These are phyloP conservation scores for Botrytis tulipae DNA, from an alignment of 2,329 filamentous ascomycete genomes.

Conservation along the genomic window DNA sequence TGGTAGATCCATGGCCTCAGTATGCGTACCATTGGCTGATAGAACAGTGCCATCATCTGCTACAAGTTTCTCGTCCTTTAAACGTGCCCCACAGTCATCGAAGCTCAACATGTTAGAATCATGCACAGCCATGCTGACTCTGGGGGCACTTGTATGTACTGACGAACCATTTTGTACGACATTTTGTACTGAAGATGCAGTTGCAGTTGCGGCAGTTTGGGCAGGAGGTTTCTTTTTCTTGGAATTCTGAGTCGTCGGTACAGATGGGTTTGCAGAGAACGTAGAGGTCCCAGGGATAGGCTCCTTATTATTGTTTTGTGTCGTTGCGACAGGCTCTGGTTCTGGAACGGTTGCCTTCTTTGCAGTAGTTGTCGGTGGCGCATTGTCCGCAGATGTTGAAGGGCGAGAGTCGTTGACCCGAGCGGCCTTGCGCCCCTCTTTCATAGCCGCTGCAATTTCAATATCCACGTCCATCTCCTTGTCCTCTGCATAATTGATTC, in stretches of 20 bases:
- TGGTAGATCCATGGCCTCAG: background rate
- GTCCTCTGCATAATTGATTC: constrained; percentile 94
- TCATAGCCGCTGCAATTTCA: constrained; percentile 61
- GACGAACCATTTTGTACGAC: constrained; percentile 21
- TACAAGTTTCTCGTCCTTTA: constrained; percentile 74
- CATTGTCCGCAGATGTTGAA: constrained; percentile 24
- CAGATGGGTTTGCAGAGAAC: constrained; percentile 49
- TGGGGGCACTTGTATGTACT: constrained; percentile 24
- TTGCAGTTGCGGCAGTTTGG: constrained; percentile 28
- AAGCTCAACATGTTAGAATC: constrained; percentile 90
- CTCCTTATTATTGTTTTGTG: constrained; percentile 43
- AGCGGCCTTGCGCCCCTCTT: constrained; percentile 58
- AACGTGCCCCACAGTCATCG: constrained; percentile 63
- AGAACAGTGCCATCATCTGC: constrained; percentile 89
- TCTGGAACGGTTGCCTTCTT: constrained; percentile 43
- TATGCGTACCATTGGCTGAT: constrained; percentile 74
- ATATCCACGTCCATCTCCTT: constrained; percentile 88
- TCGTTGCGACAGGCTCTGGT: constrained; percentile 31
- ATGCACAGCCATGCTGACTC: constrained; percentile 37
- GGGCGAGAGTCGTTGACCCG: constrained; percentile 33
- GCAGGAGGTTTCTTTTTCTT: constrained; percentile 81
- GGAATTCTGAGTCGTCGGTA: constrained; percentile 48
- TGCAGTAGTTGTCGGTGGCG: constrained; percentile 32
- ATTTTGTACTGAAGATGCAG: constrained; percentile 20
- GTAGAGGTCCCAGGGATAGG: constrained; percentile 57